A percentile compares a stretch with the other conserved stretches of the same genome.
Conservation (phyloP, 371 early-diverging fungal genomes). For the Astathelohania contejeani region DNA sequence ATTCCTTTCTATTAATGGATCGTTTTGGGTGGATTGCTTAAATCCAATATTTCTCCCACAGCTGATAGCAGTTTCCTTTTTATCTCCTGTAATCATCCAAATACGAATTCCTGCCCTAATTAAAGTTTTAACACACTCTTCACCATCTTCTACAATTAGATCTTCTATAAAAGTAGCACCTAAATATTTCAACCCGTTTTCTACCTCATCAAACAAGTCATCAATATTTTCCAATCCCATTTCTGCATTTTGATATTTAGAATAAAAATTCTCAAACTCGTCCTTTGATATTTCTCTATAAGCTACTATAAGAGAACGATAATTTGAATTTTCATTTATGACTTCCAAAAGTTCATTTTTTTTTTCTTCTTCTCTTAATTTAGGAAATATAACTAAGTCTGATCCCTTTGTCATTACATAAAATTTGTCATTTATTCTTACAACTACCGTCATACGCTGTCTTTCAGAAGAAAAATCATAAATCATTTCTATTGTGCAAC, state of each 20-base stretch:
- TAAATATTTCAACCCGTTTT: constrained; percentile 60
- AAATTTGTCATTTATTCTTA: constrained; percentile 17
- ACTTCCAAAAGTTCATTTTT: constrained; percentile 58
- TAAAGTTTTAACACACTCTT: constrained; percentile 67
- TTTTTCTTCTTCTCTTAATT: constrained; percentile 54
- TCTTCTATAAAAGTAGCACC: constrained; percentile 95
- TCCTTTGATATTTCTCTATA: constrained; percentile 58
- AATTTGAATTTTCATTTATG: constrained; percentile 60
- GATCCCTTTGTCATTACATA: constrained; percentile 70
- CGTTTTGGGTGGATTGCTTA: background rate
- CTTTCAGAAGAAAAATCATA: constrained; percentile 47
- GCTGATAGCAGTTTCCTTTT: constrained; percentile 90
- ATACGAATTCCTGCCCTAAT: constrained; percentile 75
- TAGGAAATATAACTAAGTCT: constrained; percentile 54
- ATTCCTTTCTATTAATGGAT: background rate
- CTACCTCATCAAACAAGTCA: constrained; percentile 57
- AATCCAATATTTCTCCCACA: constrained; percentile 21
- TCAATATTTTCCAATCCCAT: constrained; percentile 53
- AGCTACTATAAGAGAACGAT: constrained; percentile 71
- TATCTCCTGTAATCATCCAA: constrained; percentile 98
- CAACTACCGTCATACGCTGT: constrained; percentile 48
- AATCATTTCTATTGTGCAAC: constrained; percentile 9
- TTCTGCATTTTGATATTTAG: constrained; percentile 54
- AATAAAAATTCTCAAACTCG: constrained; percentile 57
- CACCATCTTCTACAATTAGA: constrained; percentile 79